Base-by-base conservation (phyloP, 2,329 filamentous ascomycete species). In the Lecanicillium sp. region DNA sequence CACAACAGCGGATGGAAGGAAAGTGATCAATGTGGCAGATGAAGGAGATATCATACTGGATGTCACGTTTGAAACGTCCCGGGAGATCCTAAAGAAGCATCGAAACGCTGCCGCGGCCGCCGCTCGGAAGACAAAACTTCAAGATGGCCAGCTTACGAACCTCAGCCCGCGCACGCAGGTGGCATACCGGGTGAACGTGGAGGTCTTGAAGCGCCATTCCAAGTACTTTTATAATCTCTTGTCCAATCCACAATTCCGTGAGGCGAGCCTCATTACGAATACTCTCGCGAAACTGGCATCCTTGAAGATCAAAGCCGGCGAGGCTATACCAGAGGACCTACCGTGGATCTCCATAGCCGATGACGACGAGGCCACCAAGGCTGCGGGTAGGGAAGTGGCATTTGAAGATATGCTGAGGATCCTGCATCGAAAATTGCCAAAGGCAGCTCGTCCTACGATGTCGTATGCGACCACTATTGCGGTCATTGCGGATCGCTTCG, bases 401-500 rank as follows among this genome's bases (percentile, higher is more conserved):
- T 75, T 84, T 46, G 71, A 70, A 35, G 83, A 86, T 53, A 75
- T 88, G 48, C 60, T 88, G 17, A 65, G 71, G 14, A 73, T 84
- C 14, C 62, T 86, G 14, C 83, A 88, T 53, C 69, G 69, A 16
- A 61, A 62, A 28, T 59, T 54, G n/a, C 55, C 56, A n/a, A 62
- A 60, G 35, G 57, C 62, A 2, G 38, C 50, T 4, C 48, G 47
- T 17, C 64, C 71, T 15, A 72, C 71, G 13, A 69, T 85, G 46
- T 60, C 73, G 6, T 82, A 82, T 46, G 65, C 84, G 9, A 74
- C 78, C 12, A 82, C 80, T 2, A 62, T 88, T 29, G 77, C 80
- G 29, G 71, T 86, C 37, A 71, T 85, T 40, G 81, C 83, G 9
- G 84, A 88, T 56, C 75, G 81, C 32, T 88, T 86, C 57, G 80